Percentiles rank a stretch among this genome's conserved stretches.
Evolutionary conservation across 2,329 filamentous ascomycete species (phyloP).

Genomic region (Zarea fungicola): DNA sequence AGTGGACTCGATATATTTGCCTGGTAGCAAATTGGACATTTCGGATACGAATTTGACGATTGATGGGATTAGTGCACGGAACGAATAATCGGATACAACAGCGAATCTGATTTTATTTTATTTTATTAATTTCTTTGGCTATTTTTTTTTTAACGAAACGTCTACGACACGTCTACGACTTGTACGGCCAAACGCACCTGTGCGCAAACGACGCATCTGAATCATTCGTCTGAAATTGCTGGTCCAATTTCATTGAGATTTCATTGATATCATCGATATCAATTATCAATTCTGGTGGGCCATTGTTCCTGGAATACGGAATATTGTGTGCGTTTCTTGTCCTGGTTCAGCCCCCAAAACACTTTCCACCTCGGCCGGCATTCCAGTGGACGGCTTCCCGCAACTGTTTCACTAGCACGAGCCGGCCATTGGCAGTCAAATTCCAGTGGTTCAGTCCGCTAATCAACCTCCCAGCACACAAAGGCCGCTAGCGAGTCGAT

Average conservation of each 20-base stretch:
- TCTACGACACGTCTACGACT: background rate
- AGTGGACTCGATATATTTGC: background rate
- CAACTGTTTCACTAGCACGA: background rate
- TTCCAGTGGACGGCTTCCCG: background rate
- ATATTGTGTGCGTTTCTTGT: background rate
- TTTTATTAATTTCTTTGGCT: no score
- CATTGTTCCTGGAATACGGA: background rate
- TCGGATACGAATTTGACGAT: no score
- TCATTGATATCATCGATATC: no score
- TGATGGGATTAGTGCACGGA: no score
- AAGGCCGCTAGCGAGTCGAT: background rate
- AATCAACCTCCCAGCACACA: background rate
- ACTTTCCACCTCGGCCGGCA: no score
- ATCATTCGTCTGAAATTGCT: background rate
- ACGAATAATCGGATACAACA: no score
- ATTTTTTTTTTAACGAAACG: no score
- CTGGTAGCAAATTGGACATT: slow-evolving; percentile 4
- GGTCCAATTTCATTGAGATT: slow-evolving; percentile 3
- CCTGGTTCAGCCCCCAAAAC: slow-evolving; percentile 1
- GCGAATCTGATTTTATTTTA: no score
- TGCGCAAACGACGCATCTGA: slow-evolving; percentile 3
- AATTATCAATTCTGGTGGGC: no score
- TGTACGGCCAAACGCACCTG: background rate
- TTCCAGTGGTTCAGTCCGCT: background rate
- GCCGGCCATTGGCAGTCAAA: slow-evolving; percentile 1